phyloP scores from a whole-genome alignment of 2,329 filamentous ascomycete genomes.

The Scleromitrula shiraiana region DNA sequence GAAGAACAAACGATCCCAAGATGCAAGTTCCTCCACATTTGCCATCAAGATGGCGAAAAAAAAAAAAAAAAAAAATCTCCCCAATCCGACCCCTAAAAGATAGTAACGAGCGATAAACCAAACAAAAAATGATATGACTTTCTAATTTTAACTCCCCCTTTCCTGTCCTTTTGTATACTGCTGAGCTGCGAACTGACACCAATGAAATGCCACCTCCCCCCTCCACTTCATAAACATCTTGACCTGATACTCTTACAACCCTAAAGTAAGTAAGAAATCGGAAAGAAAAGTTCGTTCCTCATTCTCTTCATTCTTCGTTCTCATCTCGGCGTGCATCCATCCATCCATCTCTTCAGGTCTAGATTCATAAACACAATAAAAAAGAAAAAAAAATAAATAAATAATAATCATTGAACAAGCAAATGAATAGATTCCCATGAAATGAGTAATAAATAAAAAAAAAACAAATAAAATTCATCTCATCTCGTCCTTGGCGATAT shows the following conservation, averaged over 20 bases:
- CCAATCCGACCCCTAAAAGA: not conserved
- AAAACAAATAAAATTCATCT: too few species aligned
- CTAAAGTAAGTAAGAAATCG: too few species aligned
- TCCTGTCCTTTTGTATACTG: not conserved
- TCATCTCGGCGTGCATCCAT: too few species aligned
- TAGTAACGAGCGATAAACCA: not conserved
- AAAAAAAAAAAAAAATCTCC: not conserved
- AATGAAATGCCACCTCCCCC: not conserved
- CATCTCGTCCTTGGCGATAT: too few species aligned
- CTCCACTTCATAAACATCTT: not conserved
- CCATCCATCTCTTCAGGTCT: too few species aligned
- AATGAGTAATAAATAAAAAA: not conserved
- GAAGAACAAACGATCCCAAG: not conserved
- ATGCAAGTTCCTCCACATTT: not conserved
- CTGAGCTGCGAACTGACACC: too few species aligned
- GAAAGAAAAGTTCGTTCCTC: too few species aligned
- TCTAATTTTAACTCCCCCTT: constrained; percentile 6
- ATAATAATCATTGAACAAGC: too few species aligned
- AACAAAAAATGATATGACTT: too few species aligned
- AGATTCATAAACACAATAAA: too few species aligned
- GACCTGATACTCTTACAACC: constrained; percentile 1
- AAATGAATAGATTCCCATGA: constrained; percentile 2
- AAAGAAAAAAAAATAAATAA: too few species aligned
- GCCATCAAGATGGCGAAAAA: not conserved
- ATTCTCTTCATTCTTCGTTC: constrained; percentile 8